phyloP scores from a whole-genome alignment of 495 filamentous ascomycete species.

The Neurospora cerealis region DNA sequence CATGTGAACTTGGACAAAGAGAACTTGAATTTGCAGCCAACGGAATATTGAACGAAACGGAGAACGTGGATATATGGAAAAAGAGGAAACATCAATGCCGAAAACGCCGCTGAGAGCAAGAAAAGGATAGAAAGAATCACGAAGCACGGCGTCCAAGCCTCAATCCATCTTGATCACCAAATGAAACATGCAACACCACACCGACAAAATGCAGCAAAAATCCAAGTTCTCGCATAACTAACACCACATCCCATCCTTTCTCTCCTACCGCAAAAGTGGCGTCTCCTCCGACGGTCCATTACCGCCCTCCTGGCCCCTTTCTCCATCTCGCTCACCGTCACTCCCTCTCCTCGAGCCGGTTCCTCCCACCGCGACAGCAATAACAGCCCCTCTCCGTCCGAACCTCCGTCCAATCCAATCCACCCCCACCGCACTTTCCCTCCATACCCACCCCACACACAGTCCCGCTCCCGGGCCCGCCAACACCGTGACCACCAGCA shows the following conservation, averaged over 20 bases:
- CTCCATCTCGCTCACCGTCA: background rate
- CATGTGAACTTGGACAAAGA: background rate
- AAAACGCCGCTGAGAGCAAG: background rate
- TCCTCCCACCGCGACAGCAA: slow-evolving; percentile 20
- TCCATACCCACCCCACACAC: slow-evolving; percentile 26
- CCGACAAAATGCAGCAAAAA: background rate
- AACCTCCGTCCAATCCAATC: slow-evolving; percentile 3
- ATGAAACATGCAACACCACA: background rate
- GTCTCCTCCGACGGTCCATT: slow-evolving; percentile 16
- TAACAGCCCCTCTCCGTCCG: slow-evolving; percentile 6
- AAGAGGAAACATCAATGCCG: background rate
- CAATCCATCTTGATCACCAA: background rate
- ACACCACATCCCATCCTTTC: background rate
- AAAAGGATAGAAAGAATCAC: background rate
- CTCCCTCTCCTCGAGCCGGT: background rate
- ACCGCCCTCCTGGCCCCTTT: background rate
- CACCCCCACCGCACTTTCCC: slow-evolving; percentile 22
- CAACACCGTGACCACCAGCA: slow-evolving; percentile 18
- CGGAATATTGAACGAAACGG: background rate
- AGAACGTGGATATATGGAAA: background rate
- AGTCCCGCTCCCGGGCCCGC: slow-evolving; percentile 30
- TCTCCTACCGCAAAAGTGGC: slow-evolving; percentile 18
- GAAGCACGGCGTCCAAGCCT: background rate
- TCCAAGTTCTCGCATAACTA: background rate
- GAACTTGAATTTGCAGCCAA: background rate